Base-by-base conservation (phyloP, 2,329 filamentous ascomycete genomes). In the Cytospora mali region DNA sequence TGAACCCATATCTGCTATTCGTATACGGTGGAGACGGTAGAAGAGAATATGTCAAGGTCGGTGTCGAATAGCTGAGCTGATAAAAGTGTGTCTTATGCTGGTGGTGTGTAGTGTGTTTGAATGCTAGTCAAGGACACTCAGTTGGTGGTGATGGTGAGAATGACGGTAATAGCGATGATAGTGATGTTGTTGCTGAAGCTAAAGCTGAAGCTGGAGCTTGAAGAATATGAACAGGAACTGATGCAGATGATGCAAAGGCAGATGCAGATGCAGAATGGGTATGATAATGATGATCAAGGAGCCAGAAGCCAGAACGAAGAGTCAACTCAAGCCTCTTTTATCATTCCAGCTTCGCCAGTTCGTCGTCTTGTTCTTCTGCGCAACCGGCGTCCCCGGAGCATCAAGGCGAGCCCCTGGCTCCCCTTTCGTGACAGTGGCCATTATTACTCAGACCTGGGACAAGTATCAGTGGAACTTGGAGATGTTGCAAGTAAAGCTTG, bases 1-100 rank as follows among this genome's bases (percentile, higher is more conserved):
- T 21, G 63, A 60, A 48, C 55, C 63, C 63, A 65, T 65, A n/a
- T 28, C 29, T 35, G 42, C n/a, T 33, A 18, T 2, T 39, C 39
- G 4, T 10, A 9, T 42, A 28, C 4, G 21, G 25, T 50, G 21
- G 10, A 5, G 4, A 16, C 29, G 3, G 18, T 5, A 23, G 14
- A 16, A 29, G 18, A 14, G 39, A 23, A 46, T 3, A 46, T 46
- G 6, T 3, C 6, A 23, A n/a, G 9, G n/a, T 46, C 18, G 18
- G 1, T 10, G 13, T 21, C 10, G n/a, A 46, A 3, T 23, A 10
- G 42, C 18, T n/a, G 18, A 23, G 42, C 18, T 46, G n/a, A 3
- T 4, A 18, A n/a, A n/a, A n/a, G 10, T 23, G 42, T 46, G 42
- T 23, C 5, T 6, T 9, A 10, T 23, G n/a, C 9, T 46, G n/a